Percentiles rank a stretch among this genome's conserved stretches.
These are phyloP conservation scores for Chlamydomonas reinhardtii DNA, from an alignment of 163 green algal species.

Conservation along the genomic window DNA sequence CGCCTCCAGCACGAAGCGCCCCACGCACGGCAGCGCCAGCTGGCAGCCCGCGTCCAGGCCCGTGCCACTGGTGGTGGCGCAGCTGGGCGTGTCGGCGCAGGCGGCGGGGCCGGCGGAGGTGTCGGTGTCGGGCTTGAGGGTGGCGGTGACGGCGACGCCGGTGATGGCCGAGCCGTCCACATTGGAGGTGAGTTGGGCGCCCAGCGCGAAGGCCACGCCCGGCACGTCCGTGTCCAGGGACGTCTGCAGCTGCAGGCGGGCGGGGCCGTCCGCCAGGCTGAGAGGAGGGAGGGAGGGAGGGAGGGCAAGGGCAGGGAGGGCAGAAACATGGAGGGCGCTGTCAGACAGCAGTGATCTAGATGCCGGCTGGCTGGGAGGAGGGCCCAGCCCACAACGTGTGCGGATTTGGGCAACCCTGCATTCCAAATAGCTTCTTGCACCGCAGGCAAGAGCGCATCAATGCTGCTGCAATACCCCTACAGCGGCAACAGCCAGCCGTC, in stretches of 20 bases:
- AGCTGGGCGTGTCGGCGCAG: neutral
- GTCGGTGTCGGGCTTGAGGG: neutral
- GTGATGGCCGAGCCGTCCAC: neutral
- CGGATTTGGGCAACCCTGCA: no score
- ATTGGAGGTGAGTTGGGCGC: slow-evolving; percentile 26
- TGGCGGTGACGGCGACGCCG: slow-evolving; percentile 10
- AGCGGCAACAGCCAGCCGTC: no score
- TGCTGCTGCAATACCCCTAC: no score
- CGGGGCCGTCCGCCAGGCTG: slow-evolving; percentile 58
- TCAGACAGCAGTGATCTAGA: no score
- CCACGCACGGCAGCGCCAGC: slow-evolving; percentile 56
- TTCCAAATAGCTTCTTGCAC: no score
- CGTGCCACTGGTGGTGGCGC: neutral
- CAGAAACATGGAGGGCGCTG: neutral
- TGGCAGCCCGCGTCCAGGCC: slow-evolving; percentile 45
- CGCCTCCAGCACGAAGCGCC: slow-evolving; percentile 49
- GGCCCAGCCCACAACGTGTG: no score
- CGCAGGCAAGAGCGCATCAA: no score
- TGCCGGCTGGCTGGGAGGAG: no score
- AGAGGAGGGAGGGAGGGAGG: neutral
- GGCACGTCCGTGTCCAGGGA: slow-evolving; percentile 50
- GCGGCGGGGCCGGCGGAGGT: neutral
- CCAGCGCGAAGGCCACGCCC: neutral
- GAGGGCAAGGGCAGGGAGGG: neutral
- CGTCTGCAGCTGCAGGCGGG: slow-evolving; percentile 39